Base-by-base conservation (phyloP, 2,329 filamentous ascomycete genomes). In the Hymenoscyphus infarciens region DNA sequence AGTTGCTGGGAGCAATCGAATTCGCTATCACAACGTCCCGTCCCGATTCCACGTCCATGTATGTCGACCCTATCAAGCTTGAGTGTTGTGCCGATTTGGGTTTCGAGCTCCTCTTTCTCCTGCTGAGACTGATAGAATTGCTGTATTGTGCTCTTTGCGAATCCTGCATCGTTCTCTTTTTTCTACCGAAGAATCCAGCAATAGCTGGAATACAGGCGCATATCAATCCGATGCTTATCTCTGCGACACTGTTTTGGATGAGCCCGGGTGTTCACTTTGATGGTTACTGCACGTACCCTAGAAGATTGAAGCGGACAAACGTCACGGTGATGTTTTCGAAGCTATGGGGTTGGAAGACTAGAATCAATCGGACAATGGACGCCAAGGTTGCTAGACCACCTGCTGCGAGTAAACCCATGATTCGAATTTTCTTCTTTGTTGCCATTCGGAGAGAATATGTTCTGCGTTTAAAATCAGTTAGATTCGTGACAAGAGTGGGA, bases 401-500 rank as follows among this genome's bases (percentile, higher is more conserved):
- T 10, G 54, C 59, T 15, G 60, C 62, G 1, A 66, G 56, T 13
- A 66, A 29, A 5, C 39, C 29, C 5, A 54, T 55, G 27, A 66
- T 64, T 11, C 57, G 53, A 5, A 77, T 59, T 57, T 73, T 70
- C 67, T 71, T 73, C 56, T 64, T 70, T 22, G 67, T 1, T n/a
- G 71, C 64, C 60, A 74, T 66, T 16, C 70, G 68, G 35, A 77
- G 62, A 0, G 64, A 68, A 72, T 71, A 75, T 1, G 71, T 42
- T 25, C 57, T 59, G 13, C n/a, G 7, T 5, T 8, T 38, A 38
- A 16, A 16, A 15, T n/a, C 10, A n/a, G 11, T 55, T 33, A 55
- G 25, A 5, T 29, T 33, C 8, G 27, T 22, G 25, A 5, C 25
- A 29, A 54, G 25, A 31, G 25, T 55, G 29, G 16, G 10, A n/a